These are phyloP conservation scores for Zymoseptoria crescenta DNA, from an alignment of 2,329 filamentous ascomycete genomes.

Conservation along the genomic window DNA sequence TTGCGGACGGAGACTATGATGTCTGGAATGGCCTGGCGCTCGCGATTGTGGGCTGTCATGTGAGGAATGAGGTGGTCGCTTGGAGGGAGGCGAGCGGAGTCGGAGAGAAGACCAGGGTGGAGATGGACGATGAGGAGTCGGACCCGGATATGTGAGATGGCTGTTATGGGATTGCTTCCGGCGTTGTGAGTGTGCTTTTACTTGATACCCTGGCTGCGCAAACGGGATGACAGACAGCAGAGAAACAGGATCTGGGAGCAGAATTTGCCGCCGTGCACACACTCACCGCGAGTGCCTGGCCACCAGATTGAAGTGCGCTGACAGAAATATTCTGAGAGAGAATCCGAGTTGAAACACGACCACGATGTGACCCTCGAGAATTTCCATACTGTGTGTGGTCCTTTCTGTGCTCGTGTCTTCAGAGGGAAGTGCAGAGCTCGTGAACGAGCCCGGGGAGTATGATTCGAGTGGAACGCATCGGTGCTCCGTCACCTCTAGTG, in stretches of 20 bases:
- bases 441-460: too few relatives aligned
- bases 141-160: slow-evolving; percentile 15
- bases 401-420: too few relatives aligned
- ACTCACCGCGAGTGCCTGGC: not conserved
- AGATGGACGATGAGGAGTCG: not conserved
- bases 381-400: too few relatives aligned
- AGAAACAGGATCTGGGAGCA: not conserved
- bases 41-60: slow-evolving; percentile 48
- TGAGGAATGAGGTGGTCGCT: slow-evolving; percentile 43
- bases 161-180: not conserved
- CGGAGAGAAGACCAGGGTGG: slow-evolving; percentile 9
- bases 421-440: too few relatives aligned
- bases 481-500: too few relatives aligned
- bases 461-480: too few relatives aligned
- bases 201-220: not conserved
- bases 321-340: not conserved
- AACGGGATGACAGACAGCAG: not conserved
- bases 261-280: not conserved
- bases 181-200: not conserved
- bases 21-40: slow-evolving; percentile 54
- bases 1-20: slow-evolving; percentile 46
- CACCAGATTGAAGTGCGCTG: not conserved
- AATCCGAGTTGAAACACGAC: not conserved
- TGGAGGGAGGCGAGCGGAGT: slow-evolving; percentile 33
- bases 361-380: too few relatives aligned